Evolutionary conservation across 1,139 yeast genomes (phyloP), one percentile per base, ranked within the genome.

Genomic region (Candida sp.): DNA sequence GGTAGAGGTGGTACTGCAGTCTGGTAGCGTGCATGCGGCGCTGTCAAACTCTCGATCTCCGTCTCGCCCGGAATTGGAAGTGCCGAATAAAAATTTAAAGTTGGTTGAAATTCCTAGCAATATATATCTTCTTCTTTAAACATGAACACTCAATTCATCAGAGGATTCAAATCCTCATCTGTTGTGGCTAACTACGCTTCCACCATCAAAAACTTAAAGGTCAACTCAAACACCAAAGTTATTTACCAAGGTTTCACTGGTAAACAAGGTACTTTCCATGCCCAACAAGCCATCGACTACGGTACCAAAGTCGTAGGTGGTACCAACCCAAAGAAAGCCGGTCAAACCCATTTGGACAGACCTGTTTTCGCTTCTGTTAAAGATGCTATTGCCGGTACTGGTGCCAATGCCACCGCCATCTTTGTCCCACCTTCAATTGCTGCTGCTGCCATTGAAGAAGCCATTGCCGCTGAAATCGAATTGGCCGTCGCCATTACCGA

Each of bases 341-440:
- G 99, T 46, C 77, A 83, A 60, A 68, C 75, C 37, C 99, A 95
- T 69, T 76, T 95, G 64, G 97, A 81, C 55, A 73, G 75, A 61
- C 99, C 99, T 22, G 97, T 93, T 42, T 93, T 90, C 59, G 95
- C 87, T 49, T 68, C 79, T 41, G 97, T 93, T 38, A 82, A 78
- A 45, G 98, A 93, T 39, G 98, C 97, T 51, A 79, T 91, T 61
- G 84, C 78, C 66, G 85, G 84, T 64, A 84, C 96, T 44, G 97
- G 97, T 43, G 98, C 98, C 44, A 78, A 84, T 50, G 98, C 98
- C 44, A 84, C 96, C 40, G 99, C 96, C 58, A 88, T 93, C 66
- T 93, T 95, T 61, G 98, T 95, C 44, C 99, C 99, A 41, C 99
- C 99, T 45, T 87, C 96, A 50, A 84, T 90, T 57, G 99, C 99